These are phyloP conservation scores for Rhodosporidiobolus sp. DNA, from an alignment of 768 basidiomycete genomes.

Conservation along the genomic window DNA sequence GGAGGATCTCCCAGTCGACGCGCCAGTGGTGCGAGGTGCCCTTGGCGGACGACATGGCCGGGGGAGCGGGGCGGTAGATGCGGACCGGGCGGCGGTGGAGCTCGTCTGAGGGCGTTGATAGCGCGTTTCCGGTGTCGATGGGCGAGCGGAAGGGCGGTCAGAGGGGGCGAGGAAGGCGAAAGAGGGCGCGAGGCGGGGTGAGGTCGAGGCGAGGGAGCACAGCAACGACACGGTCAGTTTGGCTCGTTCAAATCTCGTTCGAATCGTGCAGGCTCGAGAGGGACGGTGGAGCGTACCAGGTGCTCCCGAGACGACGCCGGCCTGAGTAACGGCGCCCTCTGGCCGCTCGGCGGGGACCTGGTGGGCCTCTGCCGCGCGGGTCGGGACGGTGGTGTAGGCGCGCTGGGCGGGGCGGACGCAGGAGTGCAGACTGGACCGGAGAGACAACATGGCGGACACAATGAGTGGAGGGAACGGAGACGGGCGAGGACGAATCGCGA, in stretches of 20 bases:
- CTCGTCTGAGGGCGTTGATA: constrained; percentile 57
- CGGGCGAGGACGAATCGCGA: not conserved
- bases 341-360: constrained; percentile 29
- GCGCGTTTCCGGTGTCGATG: not conserved
- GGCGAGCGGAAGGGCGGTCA: not conserved
- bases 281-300: constrained; percentile 15
- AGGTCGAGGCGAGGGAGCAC: not conserved
- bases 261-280: not conserved
- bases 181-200: not conserved
- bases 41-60: constrained; percentile 87
- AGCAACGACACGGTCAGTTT: not conserved
- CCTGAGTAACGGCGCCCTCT: constrained; percentile 32
- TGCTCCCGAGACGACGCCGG: constrained; percentile 38
- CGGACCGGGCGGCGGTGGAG: constrained; percentile 81
- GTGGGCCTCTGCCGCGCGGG: constrained; percentile 12
- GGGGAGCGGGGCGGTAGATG: constrained; percentile 83
- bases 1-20: constrained; percentile 89
- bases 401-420: constrained; percentile 5
- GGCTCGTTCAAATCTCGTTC: not conserved
- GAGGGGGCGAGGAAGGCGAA: not conserved
- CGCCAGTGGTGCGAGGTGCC: constrained; percentile 84
- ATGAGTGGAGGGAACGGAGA: not conserved
- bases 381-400: constrained; percentile 14
- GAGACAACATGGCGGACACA: constrained; percentile 2
- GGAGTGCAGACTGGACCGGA: constrained; percentile 3